phyloP scores from a whole-genome alignment of 2,329 filamentous ascomycete genomes.

The Aspergillus intermedius region DNA sequence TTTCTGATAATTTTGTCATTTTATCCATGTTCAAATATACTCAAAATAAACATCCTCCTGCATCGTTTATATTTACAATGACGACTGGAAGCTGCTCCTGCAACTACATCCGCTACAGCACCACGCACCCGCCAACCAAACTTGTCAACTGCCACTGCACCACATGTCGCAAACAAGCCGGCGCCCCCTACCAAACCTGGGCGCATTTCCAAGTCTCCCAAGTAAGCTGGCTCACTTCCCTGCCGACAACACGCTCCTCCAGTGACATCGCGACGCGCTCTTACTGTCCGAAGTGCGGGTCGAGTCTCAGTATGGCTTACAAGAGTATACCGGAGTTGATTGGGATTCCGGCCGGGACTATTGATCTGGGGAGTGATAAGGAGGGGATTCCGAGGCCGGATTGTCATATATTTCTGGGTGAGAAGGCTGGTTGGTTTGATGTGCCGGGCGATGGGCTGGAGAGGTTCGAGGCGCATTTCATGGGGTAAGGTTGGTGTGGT shows the following conservation, averaged over 20 bases:
- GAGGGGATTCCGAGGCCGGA: constrained; percentile 17
- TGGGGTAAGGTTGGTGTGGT: neutral
- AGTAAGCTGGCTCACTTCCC: constrained; percentile 31
- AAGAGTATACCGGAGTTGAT: constrained; percentile 25
- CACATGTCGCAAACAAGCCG: constrained; percentile 45
- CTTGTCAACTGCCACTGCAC: constrained; percentile 43
- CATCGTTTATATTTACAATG: constrained; percentile 4
- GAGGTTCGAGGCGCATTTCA: constrained; percentile 10
- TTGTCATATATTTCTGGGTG: constrained; percentile 42
- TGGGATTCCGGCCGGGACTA: constrained; percentile 34
- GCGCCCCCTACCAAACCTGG: constrained; percentile 42
- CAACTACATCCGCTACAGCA: constrained; percentile 37
- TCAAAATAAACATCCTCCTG: neutral
- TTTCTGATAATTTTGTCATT: neutral
- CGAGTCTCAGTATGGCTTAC: constrained; percentile 41
- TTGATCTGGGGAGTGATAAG: constrained; percentile 28
- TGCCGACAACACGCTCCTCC: constrained; percentile 29
- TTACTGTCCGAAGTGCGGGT: constrained; percentile 43
- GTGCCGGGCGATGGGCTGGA: constrained; percentile 31
- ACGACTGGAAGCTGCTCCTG: constrained; percentile 42
- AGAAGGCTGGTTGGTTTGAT: constrained; percentile 35
- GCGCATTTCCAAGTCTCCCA: constrained; percentile 27
- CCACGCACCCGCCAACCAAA: constrained; percentile 26
- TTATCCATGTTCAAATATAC: neutral
- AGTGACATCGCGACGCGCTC: constrained; percentile 38